Conservation (phyloP, 805 yeast genomes). For the Candida namnaoensis region DNA sequence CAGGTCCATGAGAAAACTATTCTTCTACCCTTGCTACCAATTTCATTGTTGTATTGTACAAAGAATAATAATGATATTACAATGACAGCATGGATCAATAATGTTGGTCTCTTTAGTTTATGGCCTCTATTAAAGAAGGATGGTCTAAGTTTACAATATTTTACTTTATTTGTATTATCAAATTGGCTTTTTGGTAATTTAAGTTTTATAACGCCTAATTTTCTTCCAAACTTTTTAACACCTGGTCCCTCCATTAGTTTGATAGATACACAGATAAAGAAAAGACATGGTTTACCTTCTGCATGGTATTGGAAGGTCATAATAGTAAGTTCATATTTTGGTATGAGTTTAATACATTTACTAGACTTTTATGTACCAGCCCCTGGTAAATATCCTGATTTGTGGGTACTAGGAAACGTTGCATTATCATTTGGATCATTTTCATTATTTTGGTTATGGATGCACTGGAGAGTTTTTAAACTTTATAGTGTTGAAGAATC, state of each 20-base stretch:
- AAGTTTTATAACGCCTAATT: conserved; percentile 39
- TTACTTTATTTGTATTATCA: conserved; percentile 48
- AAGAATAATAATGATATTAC: conserved; percentile 55
- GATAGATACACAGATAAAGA: conserved; percentile 21
- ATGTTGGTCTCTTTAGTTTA: conserved; percentile 75
- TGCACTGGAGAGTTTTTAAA: conserved; percentile 25
- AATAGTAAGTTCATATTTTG: conserved; percentile 44
- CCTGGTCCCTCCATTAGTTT: conserved; percentile 35
- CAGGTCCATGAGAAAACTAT: conserved; percentile 96
- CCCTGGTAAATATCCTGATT: conserved; percentile 64
- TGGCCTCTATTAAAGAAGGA: conserved; percentile 83
- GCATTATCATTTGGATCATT: conserved; percentile 72
- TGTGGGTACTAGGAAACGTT: conserved; percentile 77
- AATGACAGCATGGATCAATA: conserved; percentile 80
- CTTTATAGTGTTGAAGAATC: background rate
- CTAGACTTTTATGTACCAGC: conserved; percentile 44
- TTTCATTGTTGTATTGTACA: conserved; percentile 50
- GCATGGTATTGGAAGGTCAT: conserved; percentile 39
- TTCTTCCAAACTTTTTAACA: conserved; percentile 29
- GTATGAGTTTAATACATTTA: conserved; percentile 40
- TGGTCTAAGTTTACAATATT: conserved; percentile 63
- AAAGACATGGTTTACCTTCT: conserved; percentile 39
- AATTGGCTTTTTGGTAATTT: conserved; percentile 76
- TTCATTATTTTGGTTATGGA: conserved; percentile 75
- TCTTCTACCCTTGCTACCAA: conserved; percentile 79